These are phyloP conservation scores for Arthrobotrys pseudoclavata DNA, from an alignment of 2,329 filamentous ascomycete genomes.

Conservation along the genomic window DNA sequence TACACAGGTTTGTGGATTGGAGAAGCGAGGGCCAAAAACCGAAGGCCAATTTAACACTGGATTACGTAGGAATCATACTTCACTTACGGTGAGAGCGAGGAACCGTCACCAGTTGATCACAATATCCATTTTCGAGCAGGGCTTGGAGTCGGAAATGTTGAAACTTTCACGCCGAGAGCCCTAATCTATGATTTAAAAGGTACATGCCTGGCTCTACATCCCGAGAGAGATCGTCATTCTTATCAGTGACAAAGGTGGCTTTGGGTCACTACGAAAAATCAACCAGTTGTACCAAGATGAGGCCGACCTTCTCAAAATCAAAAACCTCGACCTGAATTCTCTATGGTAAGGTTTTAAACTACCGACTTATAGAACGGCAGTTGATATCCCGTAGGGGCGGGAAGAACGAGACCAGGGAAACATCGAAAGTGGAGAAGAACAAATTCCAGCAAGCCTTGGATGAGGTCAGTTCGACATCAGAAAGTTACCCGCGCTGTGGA, in stretches of 20 bases:
- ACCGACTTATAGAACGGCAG: background rate
- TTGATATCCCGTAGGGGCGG: slow-evolving; percentile 43
- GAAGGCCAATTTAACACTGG: slow-evolving; percentile 40
- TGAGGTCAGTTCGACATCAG: slow-evolving; percentile 42
- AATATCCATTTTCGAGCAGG: slow-evolving; percentile 90
- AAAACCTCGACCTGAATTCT: slow-evolving; percentile 65
- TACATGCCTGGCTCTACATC: slow-evolving; percentile 30
- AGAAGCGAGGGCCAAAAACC: slow-evolving; percentile 10
- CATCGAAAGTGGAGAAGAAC: slow-evolving; percentile 48
- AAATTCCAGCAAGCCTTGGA: slow-evolving; percentile 49
- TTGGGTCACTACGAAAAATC: slow-evolving; percentile 87
- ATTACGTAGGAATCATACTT: slow-evolving; percentile 92
- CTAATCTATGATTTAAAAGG: slow-evolving; percentile 94
- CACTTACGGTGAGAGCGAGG: slow-evolving; percentile 79
- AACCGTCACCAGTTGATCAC: slow-evolving; percentile 79
- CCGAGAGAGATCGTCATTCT: background rate
- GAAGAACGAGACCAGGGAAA: slow-evolving; percentile 49
- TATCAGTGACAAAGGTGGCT: slow-evolving; percentile 71
- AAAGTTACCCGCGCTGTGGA: slow-evolving; percentile 5
- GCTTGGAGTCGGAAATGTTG: slow-evolving; percentile 82
- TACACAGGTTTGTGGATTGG: slow-evolving; percentile 59
- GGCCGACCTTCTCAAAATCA: slow-evolving; percentile 65
- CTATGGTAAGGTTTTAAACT: slow-evolving; percentile 67
- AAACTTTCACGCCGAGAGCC: slow-evolving; percentile 92
- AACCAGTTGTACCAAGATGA: slow-evolving; percentile 85